These are phyloP conservation scores for Thelephora aurantiotincta DNA, from an alignment of 768 basidiomycete species.

Conservation along the genomic window DNA sequence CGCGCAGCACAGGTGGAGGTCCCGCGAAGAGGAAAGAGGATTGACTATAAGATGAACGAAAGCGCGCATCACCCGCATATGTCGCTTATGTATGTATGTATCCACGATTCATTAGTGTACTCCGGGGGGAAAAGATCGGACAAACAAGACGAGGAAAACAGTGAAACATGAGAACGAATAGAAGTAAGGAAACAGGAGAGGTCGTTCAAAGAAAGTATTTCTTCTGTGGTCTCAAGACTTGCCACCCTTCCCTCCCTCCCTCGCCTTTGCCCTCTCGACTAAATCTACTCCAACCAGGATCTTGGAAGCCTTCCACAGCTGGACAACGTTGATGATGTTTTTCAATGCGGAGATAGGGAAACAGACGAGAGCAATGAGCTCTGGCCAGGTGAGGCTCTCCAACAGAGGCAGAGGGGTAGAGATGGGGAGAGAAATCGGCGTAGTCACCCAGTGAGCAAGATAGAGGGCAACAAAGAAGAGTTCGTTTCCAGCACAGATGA, in stretches of 20 bases:
- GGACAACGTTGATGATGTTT: conserved; percentile 90
- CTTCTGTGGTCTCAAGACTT: conserved; percentile 1
- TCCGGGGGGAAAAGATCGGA: too few relatives aligned
- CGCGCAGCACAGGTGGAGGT: too few relatives aligned
- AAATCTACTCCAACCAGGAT: conserved; percentile 89
- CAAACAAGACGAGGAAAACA: too few relatives aligned
- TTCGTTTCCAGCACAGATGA: conserved; percentile 92
- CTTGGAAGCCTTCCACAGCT: conserved; percentile 96
- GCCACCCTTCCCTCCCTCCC: conserved; percentile 22
- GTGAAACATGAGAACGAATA: too few relatives aligned
- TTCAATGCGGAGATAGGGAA: conserved; percentile 64
- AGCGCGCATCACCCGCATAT: too few relatives aligned
- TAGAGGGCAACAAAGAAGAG: conserved; percentile 92
- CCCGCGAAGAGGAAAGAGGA: too few relatives aligned
- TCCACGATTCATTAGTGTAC: too few relatives aligned
- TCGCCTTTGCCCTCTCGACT: conserved; percentile 63
- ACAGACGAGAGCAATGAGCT: conserved; percentile 47
- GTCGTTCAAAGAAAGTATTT: too few relatives aligned
- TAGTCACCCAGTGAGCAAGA: conserved; percentile 73
- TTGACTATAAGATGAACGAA: too few relatives aligned
- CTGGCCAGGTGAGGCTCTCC: conserved; percentile 54
- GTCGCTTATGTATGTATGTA: too few relatives aligned
- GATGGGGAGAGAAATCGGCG: conserved; percentile 43
- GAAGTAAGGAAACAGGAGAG: too few relatives aligned
- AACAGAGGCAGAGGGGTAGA: conserved; percentile 16